Evolutionary conservation across 805 yeast species (phyloP).

Genomic region (Candida pseudofarinosa): DNA sequence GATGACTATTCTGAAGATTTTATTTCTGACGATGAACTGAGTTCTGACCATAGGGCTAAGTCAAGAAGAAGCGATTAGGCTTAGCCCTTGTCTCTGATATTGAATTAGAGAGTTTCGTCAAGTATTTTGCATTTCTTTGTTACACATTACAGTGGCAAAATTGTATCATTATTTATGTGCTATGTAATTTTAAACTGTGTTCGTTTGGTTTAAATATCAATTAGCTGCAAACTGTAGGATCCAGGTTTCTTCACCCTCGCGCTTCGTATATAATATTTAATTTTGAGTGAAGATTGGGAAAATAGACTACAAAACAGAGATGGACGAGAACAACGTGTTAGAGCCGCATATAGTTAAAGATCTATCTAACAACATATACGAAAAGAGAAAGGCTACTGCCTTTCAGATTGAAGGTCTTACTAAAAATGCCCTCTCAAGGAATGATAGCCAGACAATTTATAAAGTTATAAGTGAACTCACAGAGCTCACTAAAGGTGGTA

Average conservation of each 20-base stretch:
- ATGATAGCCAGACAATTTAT: conserved; percentile 57
- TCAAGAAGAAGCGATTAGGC: not conserved
- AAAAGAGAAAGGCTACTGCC: conserved; percentile 45
- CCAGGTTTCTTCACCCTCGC: not conserved
- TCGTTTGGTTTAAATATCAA: no score
- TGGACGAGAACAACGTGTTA: conserved; percentile 23
- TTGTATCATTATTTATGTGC: no score
- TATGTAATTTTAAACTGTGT: no score
- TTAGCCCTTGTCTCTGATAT: no score
- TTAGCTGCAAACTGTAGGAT: not conserved
- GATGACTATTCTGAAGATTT: not conserved
- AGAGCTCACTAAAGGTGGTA: conserved; percentile 74
- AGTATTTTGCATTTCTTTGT: no score
- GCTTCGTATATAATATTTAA: not conserved
- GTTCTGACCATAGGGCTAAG: not conserved
- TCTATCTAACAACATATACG: conserved; percentile 42
- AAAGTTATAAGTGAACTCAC: conserved; percentile 69
- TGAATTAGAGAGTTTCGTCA: no score
- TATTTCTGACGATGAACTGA: not conserved
- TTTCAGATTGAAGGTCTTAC: conserved; percentile 74
- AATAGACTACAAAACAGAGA: conserved; percentile 6
- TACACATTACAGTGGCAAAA: no score
- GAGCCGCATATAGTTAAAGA: conserved; percentile 38
- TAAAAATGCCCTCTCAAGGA: conserved; percentile 58
- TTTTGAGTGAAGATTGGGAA: not conserved